Evolutionary conservation across 169 alveolate species (phyloP), one percentile per base, ranked within the genome.

Genomic region (Cyclospora cayetanensis): DNA sequence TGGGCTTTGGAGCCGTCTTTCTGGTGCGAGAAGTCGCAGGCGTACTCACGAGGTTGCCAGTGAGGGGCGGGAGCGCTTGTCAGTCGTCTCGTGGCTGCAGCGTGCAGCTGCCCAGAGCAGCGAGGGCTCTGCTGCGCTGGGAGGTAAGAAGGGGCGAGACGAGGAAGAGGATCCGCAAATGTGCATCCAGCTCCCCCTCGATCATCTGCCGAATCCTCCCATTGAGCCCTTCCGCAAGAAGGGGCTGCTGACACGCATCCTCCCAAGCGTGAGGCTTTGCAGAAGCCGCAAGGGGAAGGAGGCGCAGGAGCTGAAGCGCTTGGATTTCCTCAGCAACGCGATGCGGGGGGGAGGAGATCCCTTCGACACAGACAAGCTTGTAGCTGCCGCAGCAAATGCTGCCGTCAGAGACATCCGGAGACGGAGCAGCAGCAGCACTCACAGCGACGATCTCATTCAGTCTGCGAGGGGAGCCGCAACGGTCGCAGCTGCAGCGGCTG

Each of bases 391-490:
- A 20, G 87, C 87, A 5, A 77, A 68, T 37, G 87, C 87, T 4
- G 87, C 87, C 0, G 87, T 77, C 18, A 65, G 87, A 2, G 87
- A 77, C 55, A 41, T 77, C 27, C 87, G 87, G 63, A 77, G 87
- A 43, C 87, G 68, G 50, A 77, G 87, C 87, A 77, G 87, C 87
- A 77, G 87, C 70, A 77, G 87, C 70, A 77, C 87, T 12, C 68
- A 43, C 50, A 77, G 87, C 70, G 87, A 77, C 12, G 87, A 77
- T 46, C 70, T 46, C 70, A 42, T 77, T 25, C 68, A 43, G 11
- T 41, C 87, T 31, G 87, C 87, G 35, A 77, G 46, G 87, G 87
- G 87, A 77, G 87, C 87, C 11, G 87, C 87, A 41, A 46, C 79
- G 11, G 90, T 52, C 1, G 90, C 74, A 22, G 90, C 79, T 4